Base-by-base conservation (phyloP, 1,284 basidiomycete species). In the Cerioporus squamosus region DNA sequence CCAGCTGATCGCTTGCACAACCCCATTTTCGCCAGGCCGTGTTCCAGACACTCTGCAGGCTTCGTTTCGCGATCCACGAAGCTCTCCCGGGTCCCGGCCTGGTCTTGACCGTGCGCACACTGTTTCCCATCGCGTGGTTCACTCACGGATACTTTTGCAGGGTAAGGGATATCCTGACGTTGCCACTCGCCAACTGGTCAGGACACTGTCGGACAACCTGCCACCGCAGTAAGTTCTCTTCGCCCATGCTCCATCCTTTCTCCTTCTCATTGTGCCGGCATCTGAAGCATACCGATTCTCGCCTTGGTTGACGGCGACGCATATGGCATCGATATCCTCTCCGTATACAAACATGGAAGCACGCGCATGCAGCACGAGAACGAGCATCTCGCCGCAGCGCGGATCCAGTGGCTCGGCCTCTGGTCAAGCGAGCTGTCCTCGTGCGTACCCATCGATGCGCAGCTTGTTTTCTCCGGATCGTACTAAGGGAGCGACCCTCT, bases 161-260 rank as follows among this genome's bases (percentile, higher is more conserved):
- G 95, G 95, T 2, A 97, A 97, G 74, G 95, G 95, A 1, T 97
- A 96, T 73, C 95, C 95, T 0, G 95, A 97, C 68, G 72, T 97
- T 1, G 88, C 94, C 1, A 96, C 95, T 1, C 83, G 94, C 9
- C 87, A 95, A 63, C 79, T 97, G 5, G 82, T 94, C 45, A 85
- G 86, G 56, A 83, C 81, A 1, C 77, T 97, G 1, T 84, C 88
- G 1, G 81, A 87, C 51, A 81, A 81, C 42, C 80, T 93, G 24
- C 88, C 90, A 4, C 54, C 68, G 5, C 60, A 69, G 85, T 83
- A 66, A 61, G 73, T 47, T 18, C 45, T 43, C 57, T 38, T 29
- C 26, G 18, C n/a, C n/a, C 50, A 39, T 39, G 22, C 15, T 24
- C 15, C 7, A 2, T 12, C 36, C 20, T 40, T 47, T 36, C 22